Evolutionary conservation across 2,329 filamentous ascomycete species (phyloP).

Genomic region (Xylariales sp.): DNA sequence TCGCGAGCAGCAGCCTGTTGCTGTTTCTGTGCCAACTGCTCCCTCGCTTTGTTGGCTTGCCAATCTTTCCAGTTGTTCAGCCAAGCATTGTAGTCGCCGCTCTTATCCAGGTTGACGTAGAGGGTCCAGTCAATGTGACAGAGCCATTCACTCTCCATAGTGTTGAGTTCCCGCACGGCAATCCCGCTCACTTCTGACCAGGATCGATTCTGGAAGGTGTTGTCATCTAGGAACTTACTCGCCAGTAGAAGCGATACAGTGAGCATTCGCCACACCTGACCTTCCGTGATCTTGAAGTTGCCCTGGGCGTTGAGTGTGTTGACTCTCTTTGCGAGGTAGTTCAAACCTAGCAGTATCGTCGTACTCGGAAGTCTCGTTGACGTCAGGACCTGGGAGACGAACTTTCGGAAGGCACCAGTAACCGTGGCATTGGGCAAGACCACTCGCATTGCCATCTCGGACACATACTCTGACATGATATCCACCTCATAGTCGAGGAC

Average conservation of each 20-base stretch:
- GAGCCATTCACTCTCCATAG: slow-evolving; percentile 84
- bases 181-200: slow-evolving; percentile 96
- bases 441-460: slow-evolving; percentile 71
- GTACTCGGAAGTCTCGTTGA: slow-evolving; percentile 87
- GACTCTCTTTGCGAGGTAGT: slow-evolving; percentile 81
- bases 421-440: slow-evolving; percentile 49
- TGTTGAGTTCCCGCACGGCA: slow-evolving; percentile 75
- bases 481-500: slow-evolving; percentile 97
- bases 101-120: slow-evolving; percentile 77
- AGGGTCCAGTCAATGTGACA: slow-evolving; percentile 77
- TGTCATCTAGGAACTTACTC: slow-evolving; percentile 95
- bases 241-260: slow-evolving; percentile 81
- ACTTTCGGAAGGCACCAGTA: slow-evolving; percentile 78
- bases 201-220: slow-evolving; percentile 94
- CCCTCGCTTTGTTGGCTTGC: slow-evolving; percentile 47
- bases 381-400: slow-evolving; percentile 83
- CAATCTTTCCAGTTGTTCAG: slow-evolving; percentile 56
- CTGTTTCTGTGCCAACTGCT: slow-evolving; percentile 21
- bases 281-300: slow-evolving; percentile 55
- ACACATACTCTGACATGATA: slow-evolving; percentile 90
- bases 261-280: slow-evolving; percentile 81
- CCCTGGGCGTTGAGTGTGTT: slow-evolving; percentile 59
- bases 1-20: slow-evolving; percentile 42
- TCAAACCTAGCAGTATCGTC: slow-evolving; percentile 84
- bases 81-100: slow-evolving; percentile 65